Conservation (phyloP, 805 yeast species). For the Osmozyma mogii region DNA sequence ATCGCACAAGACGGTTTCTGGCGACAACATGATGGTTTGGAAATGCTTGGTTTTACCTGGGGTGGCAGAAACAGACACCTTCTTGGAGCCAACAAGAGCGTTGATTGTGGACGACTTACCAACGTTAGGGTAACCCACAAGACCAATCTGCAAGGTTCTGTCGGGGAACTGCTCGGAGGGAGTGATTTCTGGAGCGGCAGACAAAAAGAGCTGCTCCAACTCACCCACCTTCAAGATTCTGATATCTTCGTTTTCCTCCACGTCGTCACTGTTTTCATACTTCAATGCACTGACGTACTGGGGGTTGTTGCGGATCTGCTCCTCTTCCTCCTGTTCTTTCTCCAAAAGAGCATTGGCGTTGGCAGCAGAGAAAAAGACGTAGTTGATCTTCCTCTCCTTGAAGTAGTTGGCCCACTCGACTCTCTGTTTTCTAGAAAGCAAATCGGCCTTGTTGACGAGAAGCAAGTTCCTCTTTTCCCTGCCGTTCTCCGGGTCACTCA, state of each 20-base stretch:
- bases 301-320: slow-evolving; percentile 13
- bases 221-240: slow-evolving; percentile 76
- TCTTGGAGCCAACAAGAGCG: slow-evolving; percentile 91
- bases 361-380: slow-evolving; percentile 89
- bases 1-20: slow-evolving; percentile 83
- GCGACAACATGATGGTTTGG: slow-evolving; percentile 86
- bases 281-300: slow-evolving; percentile 6
- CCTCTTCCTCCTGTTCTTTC: slow-evolving; percentile 43
- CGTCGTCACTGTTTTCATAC: slow-evolving; percentile 6
- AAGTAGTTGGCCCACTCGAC: slow-evolving; percentile 83
- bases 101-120: slow-evolving; percentile 98
- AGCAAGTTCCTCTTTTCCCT: slow-evolving; percentile 64
- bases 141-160: slow-evolving; percentile 72
- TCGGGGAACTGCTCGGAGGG: slow-evolving; percentile 50
- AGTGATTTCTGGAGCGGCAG: slow-evolving; percentile 66
- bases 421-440: slow-evolving; percentile 72
- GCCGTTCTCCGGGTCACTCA: slow-evolving; percentile 43
- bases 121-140: slow-evolving; percentile 93
- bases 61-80: slow-evolving; percentile 96
- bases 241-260: slow-evolving; percentile 23
- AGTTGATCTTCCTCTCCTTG: slow-evolving; percentile 56
- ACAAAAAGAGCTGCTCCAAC: slow-evolving; percentile 69
- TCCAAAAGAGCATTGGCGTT: slow-evolving; percentile 72
- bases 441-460: slow-evolving; percentile 89
- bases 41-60: slow-evolving; percentile 99